Evolutionary conservation across 1,284 basidiomycete species (phyloP).

Genomic region (Ganoderma sinense): DNA sequence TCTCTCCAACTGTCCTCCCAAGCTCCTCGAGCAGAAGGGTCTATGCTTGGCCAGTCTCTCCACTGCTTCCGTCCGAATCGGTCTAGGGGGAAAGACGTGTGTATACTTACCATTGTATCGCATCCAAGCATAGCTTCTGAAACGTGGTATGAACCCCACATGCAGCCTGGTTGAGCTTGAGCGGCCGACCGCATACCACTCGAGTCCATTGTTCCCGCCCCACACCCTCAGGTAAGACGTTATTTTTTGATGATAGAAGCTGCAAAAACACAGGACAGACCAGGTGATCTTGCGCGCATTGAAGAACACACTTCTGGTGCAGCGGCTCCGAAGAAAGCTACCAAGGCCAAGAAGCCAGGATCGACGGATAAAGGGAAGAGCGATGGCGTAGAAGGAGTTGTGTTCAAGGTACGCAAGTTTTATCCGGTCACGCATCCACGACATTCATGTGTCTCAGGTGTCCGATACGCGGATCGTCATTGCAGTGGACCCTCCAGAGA

Average conservation of each 20-base stretch:
- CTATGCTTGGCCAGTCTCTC: conserved; percentile 82
- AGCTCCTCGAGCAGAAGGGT: conserved; percentile 88
- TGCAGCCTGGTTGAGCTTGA: conserved; percentile 86
- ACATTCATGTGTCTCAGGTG: conserved; percentile 54
- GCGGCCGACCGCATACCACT: conserved; percentile 83
- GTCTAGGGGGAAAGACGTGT: conserved; percentile 91
- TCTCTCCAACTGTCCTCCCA: conserved; percentile 85
- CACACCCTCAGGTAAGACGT: conserved; percentile 78
- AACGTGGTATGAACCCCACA: conserved; percentile 35
- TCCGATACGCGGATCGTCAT: conserved; percentile 81
- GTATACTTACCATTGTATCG: conserved; percentile 31
- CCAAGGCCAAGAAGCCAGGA: conserved; percentile 52
- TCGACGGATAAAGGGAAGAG: conserved; percentile 43
- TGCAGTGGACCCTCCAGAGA: conserved; percentile 71
- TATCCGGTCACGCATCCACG: too few relatives aligned
- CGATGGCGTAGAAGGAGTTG: conserved; percentile 71
- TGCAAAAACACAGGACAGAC: conserved; percentile 26
- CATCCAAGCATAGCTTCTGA: neutral
- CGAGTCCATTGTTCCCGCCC: conserved; percentile 76
- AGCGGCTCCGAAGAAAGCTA: conserved; percentile 52
- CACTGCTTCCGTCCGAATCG: conserved; percentile 75
- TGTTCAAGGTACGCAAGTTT: conserved; percentile 68
- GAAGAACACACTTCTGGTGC: conserved; percentile 67
- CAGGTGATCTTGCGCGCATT: conserved; percentile 84
- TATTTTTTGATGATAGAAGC: conserved; percentile 6